Conservation (phyloP, 179 eudicot species). For the Amaranthus tricolor region DNA sequence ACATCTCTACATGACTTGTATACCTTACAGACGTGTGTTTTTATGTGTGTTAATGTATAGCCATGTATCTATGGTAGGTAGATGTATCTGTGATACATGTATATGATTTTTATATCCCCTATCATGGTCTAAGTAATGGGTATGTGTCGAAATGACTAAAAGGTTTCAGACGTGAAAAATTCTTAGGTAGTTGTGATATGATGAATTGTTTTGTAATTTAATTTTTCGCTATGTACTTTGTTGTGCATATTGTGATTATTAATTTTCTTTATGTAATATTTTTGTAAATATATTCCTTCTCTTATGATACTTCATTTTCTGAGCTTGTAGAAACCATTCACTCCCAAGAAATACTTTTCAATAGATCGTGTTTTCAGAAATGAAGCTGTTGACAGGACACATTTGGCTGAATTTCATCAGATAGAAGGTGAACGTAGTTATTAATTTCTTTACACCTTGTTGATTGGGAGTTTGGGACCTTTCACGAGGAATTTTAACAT, state of each 20-base stretch:
- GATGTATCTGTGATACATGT: neutral
- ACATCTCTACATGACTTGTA: neutral
- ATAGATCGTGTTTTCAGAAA: conserved; percentile 99
- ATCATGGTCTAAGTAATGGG: neutral
- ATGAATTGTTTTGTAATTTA: neutral
- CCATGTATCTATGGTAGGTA: neutral
- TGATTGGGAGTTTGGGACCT: too few relatives aligned
- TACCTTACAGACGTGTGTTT: neutral
- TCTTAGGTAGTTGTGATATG: neutral
- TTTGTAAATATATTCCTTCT: neutral
- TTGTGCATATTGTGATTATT: neutral
- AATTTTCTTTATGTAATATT: neutral
- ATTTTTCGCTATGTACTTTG: neutral
- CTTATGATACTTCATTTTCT: conserved; percentile 2
- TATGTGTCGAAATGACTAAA: neutral
- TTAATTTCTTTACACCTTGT: neutral
- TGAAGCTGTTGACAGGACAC: conserved; percentile 97
- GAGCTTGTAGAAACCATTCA: conserved; percentile 58
- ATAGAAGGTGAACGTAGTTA: conserved; percentile 66
- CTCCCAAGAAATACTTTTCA: conserved; percentile 73
- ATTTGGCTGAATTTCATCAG: conserved; percentile 96
- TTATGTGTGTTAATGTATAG: neutral
- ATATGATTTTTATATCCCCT: neutral
- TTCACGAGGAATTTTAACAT: neutral
- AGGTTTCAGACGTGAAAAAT: neutral